phyloP scores from a whole-genome alignment of 129 eudicot genomes.

The Ambrosia trifida region DNA sequence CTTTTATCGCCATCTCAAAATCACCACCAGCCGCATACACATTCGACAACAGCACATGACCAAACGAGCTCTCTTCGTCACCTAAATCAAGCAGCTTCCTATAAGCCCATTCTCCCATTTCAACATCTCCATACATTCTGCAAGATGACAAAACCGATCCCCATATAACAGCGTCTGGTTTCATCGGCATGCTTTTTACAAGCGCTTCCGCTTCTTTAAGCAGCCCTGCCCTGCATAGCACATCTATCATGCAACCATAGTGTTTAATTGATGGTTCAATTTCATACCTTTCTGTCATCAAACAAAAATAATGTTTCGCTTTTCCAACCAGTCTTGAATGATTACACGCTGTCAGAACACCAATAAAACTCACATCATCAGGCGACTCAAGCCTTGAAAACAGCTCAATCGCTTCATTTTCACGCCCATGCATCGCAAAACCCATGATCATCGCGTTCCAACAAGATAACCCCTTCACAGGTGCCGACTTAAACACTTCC shows the following conservation, averaged over 20 bases:
- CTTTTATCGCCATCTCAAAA: slow-evolving; percentile 50
- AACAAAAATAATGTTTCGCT: slow-evolving; percentile 46
- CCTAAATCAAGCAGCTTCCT: slow-evolving; percentile 45
- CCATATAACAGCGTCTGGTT: slow-evolving; percentile 71
- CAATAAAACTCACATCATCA: slow-evolving; percentile 54
- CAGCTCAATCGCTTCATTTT: slow-evolving; percentile 43
- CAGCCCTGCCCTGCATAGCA: slow-evolving; percentile 54
- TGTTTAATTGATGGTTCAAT: slow-evolving; percentile 61
- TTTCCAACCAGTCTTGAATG: slow-evolving; percentile 49
- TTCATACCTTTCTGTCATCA: slow-evolving; percentile 42
- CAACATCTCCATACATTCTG: slow-evolving; percentile 43
- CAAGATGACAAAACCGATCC: slow-evolving; percentile 61
- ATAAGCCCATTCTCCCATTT: slow-evolving; percentile 55
- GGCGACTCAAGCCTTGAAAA: slow-evolving; percentile 53
- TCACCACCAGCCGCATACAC: slow-evolving; percentile 59
- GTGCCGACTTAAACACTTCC: slow-evolving; percentile 39
- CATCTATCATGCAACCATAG: slow-evolving; percentile 73
- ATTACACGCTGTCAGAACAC: slow-evolving; percentile 58
- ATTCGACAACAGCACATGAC: slow-evolving; percentile 61
- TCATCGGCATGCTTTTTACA: slow-evolving; percentile 58
- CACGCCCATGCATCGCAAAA: slow-evolving; percentile 57
- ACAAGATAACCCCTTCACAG: slow-evolving; percentile 46
- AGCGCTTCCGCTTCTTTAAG: slow-evolving; percentile 55
- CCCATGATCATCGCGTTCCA: slow-evolving; percentile 83
- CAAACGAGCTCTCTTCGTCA: slow-evolving; percentile 40